Evolutionary conservation across 2,329 filamentous ascomycete genomes (phyloP).

Genomic region (Fusarium cyanostomum): DNA sequence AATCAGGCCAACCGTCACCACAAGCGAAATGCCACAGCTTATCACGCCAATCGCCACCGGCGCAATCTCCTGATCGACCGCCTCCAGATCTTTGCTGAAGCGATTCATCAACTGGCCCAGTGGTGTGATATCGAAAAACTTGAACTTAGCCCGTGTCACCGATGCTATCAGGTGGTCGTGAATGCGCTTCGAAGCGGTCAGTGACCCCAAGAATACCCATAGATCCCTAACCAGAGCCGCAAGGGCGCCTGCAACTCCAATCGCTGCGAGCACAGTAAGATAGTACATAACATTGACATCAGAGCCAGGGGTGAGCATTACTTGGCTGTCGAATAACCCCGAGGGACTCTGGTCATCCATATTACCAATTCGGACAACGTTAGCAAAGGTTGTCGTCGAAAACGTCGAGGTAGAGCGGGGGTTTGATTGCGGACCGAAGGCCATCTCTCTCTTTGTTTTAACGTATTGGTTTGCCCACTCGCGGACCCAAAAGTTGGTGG

Average conservation of each 20-base stretch:
- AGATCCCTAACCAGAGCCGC: slow-evolving; percentile 84
- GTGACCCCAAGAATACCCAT: slow-evolving; percentile 91
- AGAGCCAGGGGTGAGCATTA: background rate
- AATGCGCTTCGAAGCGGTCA: slow-evolving; percentile 86
- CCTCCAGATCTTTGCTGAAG: slow-evolving; percentile 97
- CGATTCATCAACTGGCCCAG: slow-evolving; percentile 97
- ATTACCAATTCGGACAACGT: slow-evolving; percentile 52
- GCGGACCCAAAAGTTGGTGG: slow-evolving; percentile 93
- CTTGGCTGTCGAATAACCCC: slow-evolving; percentile 1
- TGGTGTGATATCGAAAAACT: slow-evolving; percentile 96
- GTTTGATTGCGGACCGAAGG: slow-evolving; percentile 32
- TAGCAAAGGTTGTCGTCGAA: slow-evolving; percentile 48
- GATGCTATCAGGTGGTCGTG: slow-evolving; percentile 81
- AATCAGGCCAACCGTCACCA: slow-evolving; percentile 89
- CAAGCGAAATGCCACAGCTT: slow-evolving; percentile 70
- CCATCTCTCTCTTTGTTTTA: slow-evolving; percentile 36
- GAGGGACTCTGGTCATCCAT: background rate
- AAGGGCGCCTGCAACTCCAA: slow-evolving; percentile 81
- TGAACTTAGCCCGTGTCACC: slow-evolving; percentile 90
- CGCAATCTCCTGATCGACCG: slow-evolving; percentile 94
- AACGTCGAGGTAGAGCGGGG: slow-evolving; percentile 42
- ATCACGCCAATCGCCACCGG: slow-evolving; percentile 84
- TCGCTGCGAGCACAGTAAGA: slow-evolving; percentile 80
- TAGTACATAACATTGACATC: slow-evolving; percentile 87
- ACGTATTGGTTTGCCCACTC: slow-evolving; percentile 94